Base-by-base conservation (phyloP, 2,329 filamentous ascomycete genomes). In the Hyphodiscus sp. region DNA sequence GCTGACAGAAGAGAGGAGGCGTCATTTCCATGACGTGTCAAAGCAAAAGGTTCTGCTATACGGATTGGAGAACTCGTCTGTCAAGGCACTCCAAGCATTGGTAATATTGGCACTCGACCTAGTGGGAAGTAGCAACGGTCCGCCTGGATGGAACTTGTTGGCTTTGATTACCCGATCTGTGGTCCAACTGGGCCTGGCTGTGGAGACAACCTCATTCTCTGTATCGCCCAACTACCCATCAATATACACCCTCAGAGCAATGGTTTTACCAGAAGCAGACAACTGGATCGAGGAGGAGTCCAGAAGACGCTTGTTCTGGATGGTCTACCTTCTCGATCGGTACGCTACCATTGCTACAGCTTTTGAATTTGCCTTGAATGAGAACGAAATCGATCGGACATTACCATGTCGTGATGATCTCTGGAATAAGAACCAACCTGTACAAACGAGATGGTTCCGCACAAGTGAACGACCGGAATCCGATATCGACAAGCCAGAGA, bases 281-380 rank as follows among this genome's bases (percentile, higher is more conserved):
- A 87, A 90, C 57, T 96, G 91, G 69, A 86, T 95, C 52, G 91
- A 96, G 67, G 91, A 96, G 57, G 91, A 96, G 69, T 87, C 88
- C 43, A 78, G 91, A 26, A 80, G 91, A 26, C 78, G 91, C 23
- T 74, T 96, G 1, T 95, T 96, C 69, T 96, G 91, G 91, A 92
- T 95, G 84, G 85, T 95, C 11, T 96, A 95, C 66, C 73, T 96
- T 13, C 77, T 96, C 6, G 91, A 96, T 67, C 80, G 91, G 48
- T 96, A 95, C 66, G 90, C 90, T 0, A 96, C 91, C 0, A 85
- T 96, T 52, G 86, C 90, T 0, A 96, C 91, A 0, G 90, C 91
- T 0, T 96, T 96, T 62, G 90, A 96, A 62, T 95, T 96, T 67
- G 89, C 89, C 0, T 73, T 96, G 18, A 86, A 92, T 61, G 90